Base-by-base conservation (phyloP, 2,329 filamentous ascomycete species). In the Trichophyton verrucosum region DNA sequence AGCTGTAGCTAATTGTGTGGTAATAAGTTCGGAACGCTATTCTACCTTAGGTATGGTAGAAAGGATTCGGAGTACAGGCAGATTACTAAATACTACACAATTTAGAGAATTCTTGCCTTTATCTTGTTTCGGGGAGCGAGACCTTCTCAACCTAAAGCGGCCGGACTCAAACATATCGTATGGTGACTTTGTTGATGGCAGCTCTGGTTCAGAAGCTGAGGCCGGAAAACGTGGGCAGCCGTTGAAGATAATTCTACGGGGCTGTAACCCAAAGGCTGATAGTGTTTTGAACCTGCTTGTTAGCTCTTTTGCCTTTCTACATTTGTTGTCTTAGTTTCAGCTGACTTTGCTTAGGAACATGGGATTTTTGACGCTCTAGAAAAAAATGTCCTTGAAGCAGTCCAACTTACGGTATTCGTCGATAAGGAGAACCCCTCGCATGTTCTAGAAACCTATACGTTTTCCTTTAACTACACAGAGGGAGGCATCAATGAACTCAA, bases 401-500 rank as follows among this genome's bases (percentile, higher is more conserved):
- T 81, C n/a, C 76, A 80, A 61, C 64, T 81, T 36, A 77, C 74
- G 40, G 72, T 81, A 20, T 73, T 76, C 61, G 70, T 74, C 33
- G 71, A 76, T 62, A 70, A 71, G 20, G 64, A 73, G 17, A 61
- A 69, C 4, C 70, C 71, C 2, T 64, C 67, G 6, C 67, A 75
- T 33, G 72, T 80, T n/a, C 57, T 81, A 9, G 79, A 81, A 66
- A 74, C 72, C 3, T 81, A 81, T 66, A 78, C 74, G 1, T 80
- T 80, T 64, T 73, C 72, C 3, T 77, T 81, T 66, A 73, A 74
- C 20, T 80, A 80, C 63, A 61, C 64, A 63, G 57, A 66, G 61
- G 60, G 69, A 58, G 11, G 69, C 59, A 9, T 62, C 68, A 46
- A 71, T 65, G 61, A 68, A 70, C 60, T 71, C 61, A 68, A 64